phyloP scores from a whole-genome alignment of 306 rosid genomes.

The Cucumis melo region DNA sequence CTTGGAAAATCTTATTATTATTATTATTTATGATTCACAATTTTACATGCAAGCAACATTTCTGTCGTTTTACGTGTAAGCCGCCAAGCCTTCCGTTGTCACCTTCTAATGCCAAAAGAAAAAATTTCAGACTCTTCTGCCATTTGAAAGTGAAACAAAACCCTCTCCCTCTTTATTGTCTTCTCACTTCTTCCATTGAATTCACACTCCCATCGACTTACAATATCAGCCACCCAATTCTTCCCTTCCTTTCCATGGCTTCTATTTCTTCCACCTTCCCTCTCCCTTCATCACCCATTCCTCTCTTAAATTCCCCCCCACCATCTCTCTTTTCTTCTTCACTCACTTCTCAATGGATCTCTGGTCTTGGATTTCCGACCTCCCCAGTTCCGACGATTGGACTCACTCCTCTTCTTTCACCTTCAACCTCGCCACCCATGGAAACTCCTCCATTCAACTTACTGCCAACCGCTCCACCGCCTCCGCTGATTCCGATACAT shows the following conservation, averaged over 20 bases:
- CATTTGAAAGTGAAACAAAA: background rate
- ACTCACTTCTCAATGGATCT: slow-evolving; percentile 28
- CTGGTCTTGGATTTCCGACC: slow-evolving; percentile 84
- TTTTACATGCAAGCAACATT: background rate
- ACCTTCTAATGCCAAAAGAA: background rate
- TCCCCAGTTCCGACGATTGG: slow-evolving; percentile 46
- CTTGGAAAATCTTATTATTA: background rate
- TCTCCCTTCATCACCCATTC: background rate
- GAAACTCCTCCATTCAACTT: slow-evolving; percentile 34
- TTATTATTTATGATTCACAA: background rate
- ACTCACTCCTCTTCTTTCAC: slow-evolving; percentile 25
- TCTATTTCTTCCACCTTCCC: background rate
- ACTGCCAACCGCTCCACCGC: slow-evolving; percentile 40
- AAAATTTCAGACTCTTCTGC: background rate
- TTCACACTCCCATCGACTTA: background rate
- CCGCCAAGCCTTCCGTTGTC: background rate
- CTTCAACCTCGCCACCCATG: slow-evolving; percentile 38
- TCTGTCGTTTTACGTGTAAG: background rate
- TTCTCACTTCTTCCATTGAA: background rate
- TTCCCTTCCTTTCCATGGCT: background rate
- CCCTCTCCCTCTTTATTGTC: background rate
- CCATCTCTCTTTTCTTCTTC: background rate
- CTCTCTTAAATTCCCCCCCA: background rate
- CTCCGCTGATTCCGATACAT: slow-evolving; percentile 28
- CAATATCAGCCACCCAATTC: background rate